phyloP scores from a whole-genome alignment of 176 grass and related monocot species.

The Eleusine indica region DNA sequence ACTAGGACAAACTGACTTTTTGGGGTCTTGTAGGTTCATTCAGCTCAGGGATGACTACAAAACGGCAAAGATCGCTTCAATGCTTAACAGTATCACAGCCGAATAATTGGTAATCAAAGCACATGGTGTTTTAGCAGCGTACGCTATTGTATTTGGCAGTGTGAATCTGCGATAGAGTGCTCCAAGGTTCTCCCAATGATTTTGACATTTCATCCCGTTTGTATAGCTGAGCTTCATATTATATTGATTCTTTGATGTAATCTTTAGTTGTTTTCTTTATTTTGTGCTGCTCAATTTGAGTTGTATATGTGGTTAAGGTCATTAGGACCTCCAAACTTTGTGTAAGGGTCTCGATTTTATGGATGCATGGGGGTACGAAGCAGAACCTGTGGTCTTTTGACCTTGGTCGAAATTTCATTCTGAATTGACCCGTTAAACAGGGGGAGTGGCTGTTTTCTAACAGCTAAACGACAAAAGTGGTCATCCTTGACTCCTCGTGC shows the following conservation, averaged over 20 bases:
- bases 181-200: neutral
- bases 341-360: too few species aligned
- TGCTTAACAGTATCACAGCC: conserved; percentile 74
- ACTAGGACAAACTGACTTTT: neutral
- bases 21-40: conserved; percentile 73
- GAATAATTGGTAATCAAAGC: conserved; percentile 47
- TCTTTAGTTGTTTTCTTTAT: conserved; percentile 4
- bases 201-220: conserved; percentile 20
- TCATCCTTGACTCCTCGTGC: too few species aligned
- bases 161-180: neutral
- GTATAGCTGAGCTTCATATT: conserved; percentile 44
- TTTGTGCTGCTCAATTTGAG: conserved; percentile 8
- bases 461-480: too few species aligned
- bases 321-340: too few species aligned
- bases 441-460: too few species aligned
- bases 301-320: neutral
- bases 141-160: neutral
- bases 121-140: neutral
- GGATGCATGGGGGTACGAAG: too few species aligned
- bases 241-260: conserved; percentile 32
- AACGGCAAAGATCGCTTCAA: conserved; percentile 87
- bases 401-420: too few species aligned
- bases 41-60: conserved; percentile 98
- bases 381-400: too few species aligned
- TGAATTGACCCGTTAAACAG: too few species aligned